These are phyloP conservation scores for Limnomonas spitsbergensis DNA, from an alignment of 139 green algal species.

Conservation along the genomic window DNA sequence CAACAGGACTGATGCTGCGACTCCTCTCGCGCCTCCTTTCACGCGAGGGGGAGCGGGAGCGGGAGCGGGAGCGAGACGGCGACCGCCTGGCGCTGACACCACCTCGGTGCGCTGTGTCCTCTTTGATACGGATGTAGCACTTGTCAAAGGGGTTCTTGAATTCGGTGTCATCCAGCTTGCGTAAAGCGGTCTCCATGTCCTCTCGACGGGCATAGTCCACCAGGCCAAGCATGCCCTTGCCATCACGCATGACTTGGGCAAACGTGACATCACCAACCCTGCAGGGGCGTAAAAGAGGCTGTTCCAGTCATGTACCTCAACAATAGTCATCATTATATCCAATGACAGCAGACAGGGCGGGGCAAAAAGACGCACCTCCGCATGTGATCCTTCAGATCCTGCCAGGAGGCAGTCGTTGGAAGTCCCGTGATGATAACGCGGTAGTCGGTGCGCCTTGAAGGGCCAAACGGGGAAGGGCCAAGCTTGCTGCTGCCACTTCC, in stretches of 20 bases:
- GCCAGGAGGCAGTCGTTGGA: conserved; percentile 80
- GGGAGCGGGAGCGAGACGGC: not conserved
- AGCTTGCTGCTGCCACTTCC: conserved; percentile 26
- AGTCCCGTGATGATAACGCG: conserved; percentile 75
- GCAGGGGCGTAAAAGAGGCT: too few relatives aligned
- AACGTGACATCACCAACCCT: conserved; percentile 57
- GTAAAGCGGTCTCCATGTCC: conserved; percentile 62
- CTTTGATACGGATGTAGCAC: conserved; percentile 39
- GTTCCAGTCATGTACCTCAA: too few relatives aligned
- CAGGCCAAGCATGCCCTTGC: conserved; percentile 56
- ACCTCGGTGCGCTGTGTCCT: conserved; percentile 23
- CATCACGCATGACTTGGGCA: conserved; percentile 52
- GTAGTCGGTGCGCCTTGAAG: conserved; percentile 53
- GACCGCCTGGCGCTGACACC: not conserved
- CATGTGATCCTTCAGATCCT: conserved; percentile 94
- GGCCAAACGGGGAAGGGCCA: conserved; percentile 38
- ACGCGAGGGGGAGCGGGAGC: conserved; percentile 7
- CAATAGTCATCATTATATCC: too few relatives aligned
- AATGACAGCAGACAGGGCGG: too few relatives aligned
- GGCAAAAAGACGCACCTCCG: conserved; percentile 37
- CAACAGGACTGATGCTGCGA: too few relatives aligned
- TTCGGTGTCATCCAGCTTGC: conserved; percentile 71
- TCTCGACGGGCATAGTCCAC: conserved; percentile 57
- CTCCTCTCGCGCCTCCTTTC: not conserved
- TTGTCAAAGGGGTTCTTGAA: conserved; percentile 86